Conservation (phyloP, 192 early-diverging fungal genomes). For the Backusella luteola region DNA sequence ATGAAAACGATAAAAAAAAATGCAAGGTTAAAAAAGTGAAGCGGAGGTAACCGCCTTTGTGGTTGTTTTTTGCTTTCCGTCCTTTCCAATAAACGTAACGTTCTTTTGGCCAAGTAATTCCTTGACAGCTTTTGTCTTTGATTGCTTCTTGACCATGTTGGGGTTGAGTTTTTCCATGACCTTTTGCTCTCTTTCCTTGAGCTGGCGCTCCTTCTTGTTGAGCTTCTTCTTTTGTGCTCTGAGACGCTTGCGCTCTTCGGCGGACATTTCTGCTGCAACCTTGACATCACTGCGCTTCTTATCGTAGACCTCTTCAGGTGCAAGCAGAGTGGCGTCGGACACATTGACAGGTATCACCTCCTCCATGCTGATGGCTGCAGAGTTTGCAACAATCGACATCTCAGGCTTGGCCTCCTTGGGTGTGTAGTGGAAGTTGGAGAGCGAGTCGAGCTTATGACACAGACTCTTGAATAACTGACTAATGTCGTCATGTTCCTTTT, state of each 20-base stretch:
- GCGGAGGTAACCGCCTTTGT: conserved; percentile 10
- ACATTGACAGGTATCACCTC: conserved; percentile 91
- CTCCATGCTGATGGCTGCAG: conserved; percentile 91
- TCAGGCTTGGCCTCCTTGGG: conserved; percentile 81
- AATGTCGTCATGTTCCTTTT: conserved; percentile 81
- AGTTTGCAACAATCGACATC: conserved; percentile 71
- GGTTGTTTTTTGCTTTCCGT: conserved; percentile 33
- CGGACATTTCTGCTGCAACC: conserved; percentile 75
- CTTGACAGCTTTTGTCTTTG: conserved; percentile 62
- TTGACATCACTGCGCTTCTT: conserved; percentile 72
- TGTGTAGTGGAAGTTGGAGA: conserved; percentile 93
- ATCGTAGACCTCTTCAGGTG: conserved; percentile 90
- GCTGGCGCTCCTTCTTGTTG: conserved; percentile 58
- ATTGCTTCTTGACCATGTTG: conserved; percentile 33
- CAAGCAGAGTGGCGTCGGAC: conserved; percentile 75
- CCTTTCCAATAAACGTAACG: conserved; percentile 37
- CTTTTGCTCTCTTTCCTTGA: conserved; percentile 50
- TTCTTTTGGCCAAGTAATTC: conserved; percentile 61
- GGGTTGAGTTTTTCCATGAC: conserved; percentile 46
- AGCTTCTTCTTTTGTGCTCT: conserved; percentile 66
- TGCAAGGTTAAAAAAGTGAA: conserved; percentile 16
- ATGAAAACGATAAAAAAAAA: not conserved
- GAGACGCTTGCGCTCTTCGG: conserved; percentile 71
- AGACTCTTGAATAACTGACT: conserved; percentile 73
- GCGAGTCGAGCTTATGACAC: conserved; percentile 83